These are phyloP conservation scores for Rosellinia necatrix DNA, from an alignment of 2,329 filamentous ascomycete species.

Conservation along the genomic window DNA sequence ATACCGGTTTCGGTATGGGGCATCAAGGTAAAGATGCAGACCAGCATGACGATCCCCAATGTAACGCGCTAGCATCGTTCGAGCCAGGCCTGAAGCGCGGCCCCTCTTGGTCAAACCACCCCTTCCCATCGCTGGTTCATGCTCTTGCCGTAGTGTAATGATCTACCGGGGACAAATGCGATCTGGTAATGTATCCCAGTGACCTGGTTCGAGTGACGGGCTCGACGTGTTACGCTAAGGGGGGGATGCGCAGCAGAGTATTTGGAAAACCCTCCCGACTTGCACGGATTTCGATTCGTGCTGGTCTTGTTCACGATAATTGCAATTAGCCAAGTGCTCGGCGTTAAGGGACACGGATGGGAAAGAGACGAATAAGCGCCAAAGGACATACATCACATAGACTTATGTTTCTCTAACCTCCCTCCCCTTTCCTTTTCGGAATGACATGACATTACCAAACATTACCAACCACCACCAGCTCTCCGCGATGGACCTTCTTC, in stretches of 20 bases:
- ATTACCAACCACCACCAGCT: no score
- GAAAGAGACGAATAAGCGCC: background rate
- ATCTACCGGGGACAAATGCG: conserved; percentile 22
- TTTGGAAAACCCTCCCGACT: conserved; percentile 18
- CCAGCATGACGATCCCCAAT: conserved; percentile 14
- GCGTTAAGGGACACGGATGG: background rate
- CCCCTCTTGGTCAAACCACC: conserved; percentile 10
- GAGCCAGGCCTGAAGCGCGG: conserved; percentile 9
- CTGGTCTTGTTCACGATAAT: background rate
- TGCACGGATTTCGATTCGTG: background rate
- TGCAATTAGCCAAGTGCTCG: conserved; percentile 20
- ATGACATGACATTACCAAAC: no score
- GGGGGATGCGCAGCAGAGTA: conserved; percentile 8
- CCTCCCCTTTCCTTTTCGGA: no score
- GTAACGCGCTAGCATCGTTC: conserved; percentile 16
- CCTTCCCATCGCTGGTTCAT: background rate
- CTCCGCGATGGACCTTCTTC: no score
- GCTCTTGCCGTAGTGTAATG: conserved; percentile 17
- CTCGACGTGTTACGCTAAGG: conserved; percentile 8
- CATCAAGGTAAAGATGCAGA: background rate
- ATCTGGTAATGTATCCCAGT: conserved; percentile 21
- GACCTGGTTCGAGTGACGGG: conserved; percentile 21
- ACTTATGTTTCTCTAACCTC: background rate
- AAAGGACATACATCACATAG: background rate
- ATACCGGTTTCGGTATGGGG: no score